Conservation (phyloP, 108 stramenopile species). For the Cyclotella baltica region DNA sequence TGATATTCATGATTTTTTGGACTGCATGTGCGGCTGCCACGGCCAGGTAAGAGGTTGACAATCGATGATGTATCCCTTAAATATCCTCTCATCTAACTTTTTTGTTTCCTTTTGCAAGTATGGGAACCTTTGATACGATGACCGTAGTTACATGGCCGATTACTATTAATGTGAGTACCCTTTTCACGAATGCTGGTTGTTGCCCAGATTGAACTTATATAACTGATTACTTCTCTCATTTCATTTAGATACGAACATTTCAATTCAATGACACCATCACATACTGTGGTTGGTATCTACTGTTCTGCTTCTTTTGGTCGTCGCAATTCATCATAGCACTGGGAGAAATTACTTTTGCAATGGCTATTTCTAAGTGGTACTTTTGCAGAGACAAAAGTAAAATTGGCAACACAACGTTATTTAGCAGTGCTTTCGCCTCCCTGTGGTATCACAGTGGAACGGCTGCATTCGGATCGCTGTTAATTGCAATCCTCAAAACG, state of each 20-base stretch:
- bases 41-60: slow-evolving; percentile 32
- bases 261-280: slow-evolving; percentile 60
- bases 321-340: slow-evolving; percentile 91
- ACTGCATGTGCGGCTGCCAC: slow-evolving; percentile 64
- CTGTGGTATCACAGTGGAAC: slow-evolving; percentile 91
- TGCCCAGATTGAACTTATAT: neutral
- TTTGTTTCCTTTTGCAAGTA: too few relatives aligned
- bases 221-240: neutral
- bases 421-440: slow-evolving; percentile 59
- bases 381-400: slow-evolving; percentile 80
- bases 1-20: slow-evolving; percentile 72
- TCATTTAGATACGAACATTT: slow-evolving; percentile 48
- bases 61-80: slow-evolving; percentile 23
- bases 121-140: slow-evolving; percentile 66
- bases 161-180: slow-evolving; percentile 26
- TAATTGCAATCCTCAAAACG: slow-evolving; percentile 92
- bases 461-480: slow-evolving; percentile 93
- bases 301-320: slow-evolving; percentile 95
- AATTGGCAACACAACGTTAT: slow-evolving; percentile 77
- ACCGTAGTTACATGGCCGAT: slow-evolving; percentile 32
- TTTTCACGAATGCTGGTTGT: neutral
- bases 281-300: slow-evolving; percentile 77
- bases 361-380: slow-evolving; percentile 80
- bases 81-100: too few relatives aligned
- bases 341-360: slow-evolving; percentile 90